Evolutionary conservation across 371 early-diverging fungal genomes (phyloP), one percentile per base, ranked within the genome.

Genomic region (Mucor ambiguus): DNA sequence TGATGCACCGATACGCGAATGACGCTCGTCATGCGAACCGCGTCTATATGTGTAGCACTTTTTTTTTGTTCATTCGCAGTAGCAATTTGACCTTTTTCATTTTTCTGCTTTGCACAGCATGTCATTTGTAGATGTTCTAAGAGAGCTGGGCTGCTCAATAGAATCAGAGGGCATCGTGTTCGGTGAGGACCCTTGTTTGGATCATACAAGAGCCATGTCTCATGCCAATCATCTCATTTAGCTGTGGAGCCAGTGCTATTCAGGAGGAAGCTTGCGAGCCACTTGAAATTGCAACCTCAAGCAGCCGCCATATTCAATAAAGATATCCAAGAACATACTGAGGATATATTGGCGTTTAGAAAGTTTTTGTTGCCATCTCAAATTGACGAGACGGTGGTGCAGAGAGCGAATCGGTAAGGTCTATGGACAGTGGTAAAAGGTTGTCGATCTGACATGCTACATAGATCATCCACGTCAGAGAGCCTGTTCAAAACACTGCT

Each of bases 401-500:
- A 66, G 12, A 58, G 56, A 33, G 62, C 68, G 0, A 60, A 22
- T 32, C 58, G 77, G 77, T 73, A 12, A 71, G 10, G 30, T 22
- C 9, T 10, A 55, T 29, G 33, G 59, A 54, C 29, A 54, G 2
- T 9, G 28, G 54, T 54, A 6, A 16, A 26, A 2, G 49, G 11
- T 46, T 22, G 7, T 32, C 28, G 20, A 49, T 24, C 20, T 26
- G 11, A 49, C 20, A 29, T 16, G 24, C 2, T 38, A 11, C 16
- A 48, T 41, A 41, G 59, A 20, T 60, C 71, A 24, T 62, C 68
- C 12, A 70, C 67, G 20, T 49, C 64, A 20, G 90, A 90, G 20
- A 92, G 91, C 68, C 66, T 89, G 32, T 79, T 89, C 44, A 86
- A 87, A 46, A 78, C 86, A 10, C 64, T 93, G 30, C 68, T 93